Base-by-base conservation (phyloP, 306 rosid species). In the Pterocarpus macrocarpus region DNA sequence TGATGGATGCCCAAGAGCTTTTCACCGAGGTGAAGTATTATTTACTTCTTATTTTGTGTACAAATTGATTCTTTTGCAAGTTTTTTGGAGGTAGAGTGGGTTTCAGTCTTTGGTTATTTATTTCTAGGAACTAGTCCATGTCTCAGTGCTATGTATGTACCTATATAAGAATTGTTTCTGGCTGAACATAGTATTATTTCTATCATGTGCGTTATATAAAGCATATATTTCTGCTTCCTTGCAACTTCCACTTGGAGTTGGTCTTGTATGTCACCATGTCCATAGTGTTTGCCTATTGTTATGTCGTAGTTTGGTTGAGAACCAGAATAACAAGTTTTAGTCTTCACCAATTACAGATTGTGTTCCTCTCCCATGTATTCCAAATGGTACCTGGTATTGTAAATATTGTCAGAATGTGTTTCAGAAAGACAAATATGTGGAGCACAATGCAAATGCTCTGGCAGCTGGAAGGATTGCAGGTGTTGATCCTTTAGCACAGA, bases 391-490 rank as follows among this genome's bases (percentile, higher is more conserved):
- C 41, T 92, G 97, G 98, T 89, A 90, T 84, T 94, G 98, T 83
- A 92, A 79, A 73, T 78, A 86, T 69, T 94, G 98, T 84, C 89
- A 83, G 73, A 87, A 82, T 79, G 2, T 85, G 64, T 85, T 82
- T 50, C 85, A 75, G 47, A 84, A 73, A 35, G 88, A 83, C 47
- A 89, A 74, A 86, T 83, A 63, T 84, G 90, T 85, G 77, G 91
- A 88, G 84, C 82, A 33, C 72, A 90, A 88, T 73, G 82, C 82
- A 71, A 90, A 89, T 84, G 94, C 90, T 36, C 43, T 82, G 74
- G 91, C 92, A n/a, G 96, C 92, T 65, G 96, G 96, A 76, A 90
- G 92, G 85, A 82, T 87, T 67, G 86, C 83, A 11, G 94, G 91
- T 57, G 71, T 90, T 74, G 98, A 94, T 86, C 87, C 97, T 53